phyloP scores from a whole-genome alignment of 2,329 filamentous ascomycete genomes.

The Cercospora citrullina region DNA sequence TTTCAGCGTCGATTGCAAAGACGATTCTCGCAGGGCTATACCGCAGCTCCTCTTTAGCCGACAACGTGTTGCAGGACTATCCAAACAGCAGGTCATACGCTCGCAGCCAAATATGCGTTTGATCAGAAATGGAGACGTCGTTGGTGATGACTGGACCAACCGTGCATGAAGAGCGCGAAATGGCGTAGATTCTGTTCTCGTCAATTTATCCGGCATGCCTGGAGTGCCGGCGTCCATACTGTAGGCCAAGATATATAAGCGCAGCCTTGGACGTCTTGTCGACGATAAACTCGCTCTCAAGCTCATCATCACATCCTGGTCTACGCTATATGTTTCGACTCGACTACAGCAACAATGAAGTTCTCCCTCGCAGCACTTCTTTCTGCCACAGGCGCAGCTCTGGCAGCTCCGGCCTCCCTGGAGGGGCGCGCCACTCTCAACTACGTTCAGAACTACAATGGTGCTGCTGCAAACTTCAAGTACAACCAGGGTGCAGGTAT shows the following conservation, averaged over 20 bases:
- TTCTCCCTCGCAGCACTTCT: not conserved
- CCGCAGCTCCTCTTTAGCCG: not conserved
- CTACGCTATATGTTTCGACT: not conserved
- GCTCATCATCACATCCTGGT: not conserved
- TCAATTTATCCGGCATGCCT: not conserved
- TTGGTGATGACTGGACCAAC: not conserved
- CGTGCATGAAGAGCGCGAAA: not conserved
- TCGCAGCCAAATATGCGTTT: not conserved
- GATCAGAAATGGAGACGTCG: not conserved
- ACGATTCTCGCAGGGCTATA: not conserved
- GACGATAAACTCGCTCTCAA: not conserved
- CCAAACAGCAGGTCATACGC: not conserved
- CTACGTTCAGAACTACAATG: constrained; percentile 5
- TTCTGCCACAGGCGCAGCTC: not conserved
- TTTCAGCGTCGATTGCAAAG: not conserved
- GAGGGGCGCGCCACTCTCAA: not conserved
- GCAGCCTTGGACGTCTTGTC: not conserved
- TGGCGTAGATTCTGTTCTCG: not conserved
- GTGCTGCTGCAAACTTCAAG: constrained; percentile 4
- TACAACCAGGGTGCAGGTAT: not conserved
- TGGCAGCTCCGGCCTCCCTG: constrained; percentile 2
- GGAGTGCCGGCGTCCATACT: not conserved
- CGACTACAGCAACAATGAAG: not conserved
- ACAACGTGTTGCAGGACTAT: not conserved
- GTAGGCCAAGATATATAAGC: not conserved